Conservation (phyloP, 352 stramenopile species). For the Globisporangium iwayamae region DNA sequence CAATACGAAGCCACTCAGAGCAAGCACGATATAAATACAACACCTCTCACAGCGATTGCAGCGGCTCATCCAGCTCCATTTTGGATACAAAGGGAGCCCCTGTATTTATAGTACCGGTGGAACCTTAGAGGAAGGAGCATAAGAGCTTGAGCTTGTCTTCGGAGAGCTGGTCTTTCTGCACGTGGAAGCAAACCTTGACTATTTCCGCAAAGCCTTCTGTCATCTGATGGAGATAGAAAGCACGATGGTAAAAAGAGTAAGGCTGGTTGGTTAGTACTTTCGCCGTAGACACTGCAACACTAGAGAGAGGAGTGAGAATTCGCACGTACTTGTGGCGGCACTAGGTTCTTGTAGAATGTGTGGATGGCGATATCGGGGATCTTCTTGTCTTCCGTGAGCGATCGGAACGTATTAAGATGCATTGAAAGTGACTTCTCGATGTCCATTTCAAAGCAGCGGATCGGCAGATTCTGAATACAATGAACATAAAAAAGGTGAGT, state of each 20-base stretch:
- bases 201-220: constrained; percentile 74
- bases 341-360: constrained; percentile 82
- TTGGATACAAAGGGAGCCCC: constrained; percentile 5
- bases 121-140: constrained; percentile 57
- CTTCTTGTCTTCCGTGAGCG: constrained; percentile 63
- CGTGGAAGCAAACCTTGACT: constrained; percentile 61
- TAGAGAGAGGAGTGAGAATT: no score
- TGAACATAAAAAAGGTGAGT: background rate
- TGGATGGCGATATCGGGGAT: constrained; percentile 87
- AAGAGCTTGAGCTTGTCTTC: constrained; percentile 37
- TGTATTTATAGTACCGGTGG: constrained; percentile 13
- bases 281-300: no score
- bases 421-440: constrained; percentile 73
- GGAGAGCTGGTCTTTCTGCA: constrained; percentile 34
- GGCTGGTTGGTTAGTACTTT: background rate
- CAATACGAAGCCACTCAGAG: background rate
- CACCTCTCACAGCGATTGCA: background rate
- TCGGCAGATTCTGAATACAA: constrained; percentile 34
- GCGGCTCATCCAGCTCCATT: background rate
- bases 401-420: constrained; percentile 84
- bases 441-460: constrained; percentile 80
- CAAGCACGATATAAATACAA: constrained; percentile 13
- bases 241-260: background rate
- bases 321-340: constrained; percentile 33
- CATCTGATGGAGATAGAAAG: constrained; percentile 28